These are phyloP conservation scores for Sugiyamaella grinbergsii DNA, from an alignment of 1,139 yeast genomes.

Conservation along the genomic window DNA sequence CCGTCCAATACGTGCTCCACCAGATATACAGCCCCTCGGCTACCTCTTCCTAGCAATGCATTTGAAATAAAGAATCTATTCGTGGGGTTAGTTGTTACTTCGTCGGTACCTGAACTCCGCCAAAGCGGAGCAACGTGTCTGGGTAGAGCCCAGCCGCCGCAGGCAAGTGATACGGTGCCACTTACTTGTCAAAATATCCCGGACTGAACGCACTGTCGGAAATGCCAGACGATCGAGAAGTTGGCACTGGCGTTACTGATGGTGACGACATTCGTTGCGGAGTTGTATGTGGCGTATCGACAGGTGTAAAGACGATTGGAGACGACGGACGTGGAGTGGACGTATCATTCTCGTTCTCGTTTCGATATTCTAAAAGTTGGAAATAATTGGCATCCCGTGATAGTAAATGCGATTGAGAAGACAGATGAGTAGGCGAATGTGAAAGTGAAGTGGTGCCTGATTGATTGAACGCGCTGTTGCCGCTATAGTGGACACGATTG, in stretches of 20 bases:
- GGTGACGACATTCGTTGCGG: conserved; percentile 8
- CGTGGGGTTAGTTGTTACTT: conserved; percentile 50
- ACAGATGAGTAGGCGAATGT: not conserved
- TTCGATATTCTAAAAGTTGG: conserved; percentile 32
- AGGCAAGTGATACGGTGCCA: not conserved
- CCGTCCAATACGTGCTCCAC: conserved; percentile 79
- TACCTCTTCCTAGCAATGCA: conserved; percentile 69
- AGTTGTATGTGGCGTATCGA: conserved; percentile 4
- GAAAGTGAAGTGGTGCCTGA: not conserved
- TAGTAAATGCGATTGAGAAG: not conserved
- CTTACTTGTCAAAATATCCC: conserved; percentile 26
- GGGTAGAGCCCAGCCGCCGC: conserved; percentile 1
- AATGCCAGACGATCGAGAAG: conserved; percentile 19
- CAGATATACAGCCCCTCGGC: conserved; percentile 79
- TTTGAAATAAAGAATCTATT: conserved; percentile 60
- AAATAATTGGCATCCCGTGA: conserved; percentile 37
- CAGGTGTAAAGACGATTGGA: conserved; percentile 7
- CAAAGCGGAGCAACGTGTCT: conserved; percentile 20
- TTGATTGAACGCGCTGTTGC: not conserved
- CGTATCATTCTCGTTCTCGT: not conserved
- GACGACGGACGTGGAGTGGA: conserved; percentile 4
- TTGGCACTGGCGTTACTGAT: conserved; percentile 5
- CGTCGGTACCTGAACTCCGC: too few relatives aligned
- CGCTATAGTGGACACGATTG: not conserved
- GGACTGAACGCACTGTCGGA: conserved; percentile 24